Percentiles rank a stretch among this genome's conserved stretches.
These are phyloP conservation scores for Ananas comosus DNA, from an alignment of 176 grass and related monocot genomes.

Conservation along the genomic window DNA sequence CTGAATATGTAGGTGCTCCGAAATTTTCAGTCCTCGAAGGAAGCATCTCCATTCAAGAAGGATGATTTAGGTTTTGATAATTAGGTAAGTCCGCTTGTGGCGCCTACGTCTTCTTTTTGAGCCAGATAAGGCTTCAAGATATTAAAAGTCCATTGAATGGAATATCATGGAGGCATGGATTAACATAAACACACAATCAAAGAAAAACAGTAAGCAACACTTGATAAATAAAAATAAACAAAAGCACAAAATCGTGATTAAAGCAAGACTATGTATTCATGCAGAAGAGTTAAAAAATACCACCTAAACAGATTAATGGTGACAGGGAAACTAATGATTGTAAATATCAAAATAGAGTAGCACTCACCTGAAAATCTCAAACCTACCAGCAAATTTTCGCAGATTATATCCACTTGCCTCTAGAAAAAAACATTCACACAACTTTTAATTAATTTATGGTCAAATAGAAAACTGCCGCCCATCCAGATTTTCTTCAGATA, in stretches of 20 bases:
- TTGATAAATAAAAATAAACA: constrained; percentile 12
- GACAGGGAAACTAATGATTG: constrained; percentile 14
- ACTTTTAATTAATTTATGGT: constrained; percentile 52
- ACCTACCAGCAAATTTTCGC: constrained; percentile 64
- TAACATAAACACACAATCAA: too few relatives aligned
- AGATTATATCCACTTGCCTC: constrained; percentile 71
- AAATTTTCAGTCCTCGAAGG: too few relatives aligned
- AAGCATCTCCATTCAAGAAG: too few relatives aligned
- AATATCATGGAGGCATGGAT: too few relatives aligned
- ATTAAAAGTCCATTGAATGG: too few relatives aligned
- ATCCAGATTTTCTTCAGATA: constrained; percentile 32
- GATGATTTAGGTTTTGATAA: too few relatives aligned
- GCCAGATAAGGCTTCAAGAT: too few relatives aligned
- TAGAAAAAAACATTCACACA: constrained; percentile 76
- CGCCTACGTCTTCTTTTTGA: too few relatives aligned
- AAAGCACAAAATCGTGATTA: constrained; percentile 1
- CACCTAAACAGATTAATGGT: not conserved
- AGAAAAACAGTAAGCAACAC: not conserved
- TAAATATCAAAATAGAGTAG: constrained; percentile 23
- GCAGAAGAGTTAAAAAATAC: not conserved
- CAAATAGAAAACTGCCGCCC: constrained; percentile 27
- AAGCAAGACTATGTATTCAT: not conserved
- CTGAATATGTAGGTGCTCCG: too few relatives aligned
- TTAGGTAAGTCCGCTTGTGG: too few relatives aligned
- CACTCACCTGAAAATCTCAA: constrained; percentile 92